phyloP scores from a whole-genome alignment of 1,284 basidiomycete species.

The Trichosporon inkin region DNA sequence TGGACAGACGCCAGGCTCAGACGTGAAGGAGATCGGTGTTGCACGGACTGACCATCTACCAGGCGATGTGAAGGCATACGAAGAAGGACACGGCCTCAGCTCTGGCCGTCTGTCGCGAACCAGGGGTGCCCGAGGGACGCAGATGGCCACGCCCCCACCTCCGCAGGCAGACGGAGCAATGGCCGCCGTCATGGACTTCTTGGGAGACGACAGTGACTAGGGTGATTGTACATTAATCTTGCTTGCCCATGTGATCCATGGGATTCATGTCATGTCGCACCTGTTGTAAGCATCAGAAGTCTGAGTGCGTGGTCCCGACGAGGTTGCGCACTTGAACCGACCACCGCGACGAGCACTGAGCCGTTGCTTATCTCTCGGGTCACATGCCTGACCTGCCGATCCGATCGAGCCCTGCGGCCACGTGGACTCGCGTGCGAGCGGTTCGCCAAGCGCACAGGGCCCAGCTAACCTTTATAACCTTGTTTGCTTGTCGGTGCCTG shows the following conservation, averaged over 20 bases:
- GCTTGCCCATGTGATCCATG: background rate
- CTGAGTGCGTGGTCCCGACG: too few relatives aligned
- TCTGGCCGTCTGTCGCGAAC: constrained; percentile 13
- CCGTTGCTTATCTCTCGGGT: too few relatives aligned
- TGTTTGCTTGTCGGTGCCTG: too few relatives aligned
- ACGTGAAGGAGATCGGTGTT: too few relatives aligned
- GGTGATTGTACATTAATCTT: background rate
- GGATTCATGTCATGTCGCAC: background rate
- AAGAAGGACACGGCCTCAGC: constrained; percentile 39
- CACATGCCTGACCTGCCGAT: background rate
- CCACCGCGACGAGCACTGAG: too few relatives aligned
- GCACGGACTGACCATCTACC: background rate
- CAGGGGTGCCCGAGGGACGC: constrained; percentile 7
- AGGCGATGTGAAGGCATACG: constrained; percentile 52
- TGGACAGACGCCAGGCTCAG: too few relatives aligned
- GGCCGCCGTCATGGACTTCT: constrained; percentile 22
- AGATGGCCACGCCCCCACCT: background rate
- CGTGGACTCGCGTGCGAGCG: background rate
- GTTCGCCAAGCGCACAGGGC: background rate
- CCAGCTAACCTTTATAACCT: background rate
- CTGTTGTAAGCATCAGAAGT: too few relatives aligned
- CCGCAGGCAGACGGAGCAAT: constrained; percentile 13
- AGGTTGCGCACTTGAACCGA: too few relatives aligned
- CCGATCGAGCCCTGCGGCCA: background rate
- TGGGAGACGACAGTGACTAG: constrained; percentile 19